These are phyloP conservation scores for Tolypocladium ovalisporum DNA, from an alignment of 2,329 filamentous ascomycete species.

Conservation along the genomic window DNA sequence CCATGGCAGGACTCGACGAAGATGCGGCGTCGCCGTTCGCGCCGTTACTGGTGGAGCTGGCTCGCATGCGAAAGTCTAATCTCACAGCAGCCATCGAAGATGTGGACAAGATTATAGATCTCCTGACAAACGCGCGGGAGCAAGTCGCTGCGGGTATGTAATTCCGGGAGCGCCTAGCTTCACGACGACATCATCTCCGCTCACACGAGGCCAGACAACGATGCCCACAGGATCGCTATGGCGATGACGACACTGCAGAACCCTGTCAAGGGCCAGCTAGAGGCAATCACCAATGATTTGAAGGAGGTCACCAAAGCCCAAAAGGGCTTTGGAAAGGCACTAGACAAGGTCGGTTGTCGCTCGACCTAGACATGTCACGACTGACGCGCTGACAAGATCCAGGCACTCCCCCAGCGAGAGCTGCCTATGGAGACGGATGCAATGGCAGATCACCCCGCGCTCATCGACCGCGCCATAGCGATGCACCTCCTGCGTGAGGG, in stretches of 20 bases:
- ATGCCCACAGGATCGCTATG: conserved; percentile 51
- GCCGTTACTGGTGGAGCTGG: conserved; percentile 60
- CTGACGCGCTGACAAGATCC: conserved; percentile 7
- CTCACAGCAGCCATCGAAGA: conserved; percentile 62
- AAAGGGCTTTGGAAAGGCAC: conserved; percentile 71
- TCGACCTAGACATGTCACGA: background rate
- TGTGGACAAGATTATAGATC: conserved; percentile 73
- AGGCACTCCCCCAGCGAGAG: conserved; percentile 38
- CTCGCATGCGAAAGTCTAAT: conserved; percentile 57
- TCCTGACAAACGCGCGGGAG: conserved; percentile 63
- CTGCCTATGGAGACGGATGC: conserved; percentile 73
- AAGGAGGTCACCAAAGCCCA: conserved; percentile 76
- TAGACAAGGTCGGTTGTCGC: conserved; percentile 58
- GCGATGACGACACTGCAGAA: conserved; percentile 78
- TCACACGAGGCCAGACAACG: conserved; percentile 14
- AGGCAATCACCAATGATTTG: conserved; percentile 67
- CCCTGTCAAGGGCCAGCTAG: conserved; percentile 70
- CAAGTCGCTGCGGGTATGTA: conserved; percentile 57
- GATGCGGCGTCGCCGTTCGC: conserved; percentile 33
- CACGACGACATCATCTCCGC: background rate
- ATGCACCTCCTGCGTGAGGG: conserved; percentile 96
- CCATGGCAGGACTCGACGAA: conserved; percentile 23
- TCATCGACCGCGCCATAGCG: conserved; percentile 87
- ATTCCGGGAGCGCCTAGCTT: background rate
- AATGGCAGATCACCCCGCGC: conserved; percentile 59